phyloP scores from a whole-genome alignment of 2,329 filamentous ascomycete genomes.

The Diaporthe caulivora region DNA sequence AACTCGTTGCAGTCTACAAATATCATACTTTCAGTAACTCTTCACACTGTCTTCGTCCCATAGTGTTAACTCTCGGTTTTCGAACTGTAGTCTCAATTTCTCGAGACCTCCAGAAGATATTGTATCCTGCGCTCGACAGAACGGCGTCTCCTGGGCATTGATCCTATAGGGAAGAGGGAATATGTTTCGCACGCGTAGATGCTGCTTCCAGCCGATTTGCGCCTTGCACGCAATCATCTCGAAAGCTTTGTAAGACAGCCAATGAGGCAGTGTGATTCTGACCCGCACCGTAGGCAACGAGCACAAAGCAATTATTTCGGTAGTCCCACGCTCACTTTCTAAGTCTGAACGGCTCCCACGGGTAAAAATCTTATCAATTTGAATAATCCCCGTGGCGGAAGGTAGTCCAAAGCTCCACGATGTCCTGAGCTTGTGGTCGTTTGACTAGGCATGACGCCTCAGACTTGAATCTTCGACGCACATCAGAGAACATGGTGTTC shows the following conservation, averaged over 20 bases:
- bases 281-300: not conserved
- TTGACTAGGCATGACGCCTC: not conserved
- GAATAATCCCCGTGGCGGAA: not conserved
- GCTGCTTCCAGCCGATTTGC: not conserved
- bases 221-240: not conserved
- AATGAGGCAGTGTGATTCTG: not conserved
- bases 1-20: not conserved
- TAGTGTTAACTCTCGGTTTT: not conserved
- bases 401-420: not conserved
- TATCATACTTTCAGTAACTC: not conserved
- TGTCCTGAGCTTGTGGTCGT: not conserved
- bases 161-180: not conserved
- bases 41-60: not conserved
- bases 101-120: not conserved
- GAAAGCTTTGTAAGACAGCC: not conserved
- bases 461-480: not conserved
- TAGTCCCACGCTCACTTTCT: not conserved
- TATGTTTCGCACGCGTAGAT: not conserved
- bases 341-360: not conserved
- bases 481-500: no score
- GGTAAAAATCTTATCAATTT: not conserved
- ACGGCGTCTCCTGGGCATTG: rapidly evolving
- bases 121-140: rapidly evolving
- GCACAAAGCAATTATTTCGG: not conserved
- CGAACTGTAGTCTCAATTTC: not conserved